These are phyloP conservation scores for Phaeosphaeriaceae sp. DNA, from an alignment of 2,329 filamentous ascomycete species.

Conservation along the genomic window DNA sequence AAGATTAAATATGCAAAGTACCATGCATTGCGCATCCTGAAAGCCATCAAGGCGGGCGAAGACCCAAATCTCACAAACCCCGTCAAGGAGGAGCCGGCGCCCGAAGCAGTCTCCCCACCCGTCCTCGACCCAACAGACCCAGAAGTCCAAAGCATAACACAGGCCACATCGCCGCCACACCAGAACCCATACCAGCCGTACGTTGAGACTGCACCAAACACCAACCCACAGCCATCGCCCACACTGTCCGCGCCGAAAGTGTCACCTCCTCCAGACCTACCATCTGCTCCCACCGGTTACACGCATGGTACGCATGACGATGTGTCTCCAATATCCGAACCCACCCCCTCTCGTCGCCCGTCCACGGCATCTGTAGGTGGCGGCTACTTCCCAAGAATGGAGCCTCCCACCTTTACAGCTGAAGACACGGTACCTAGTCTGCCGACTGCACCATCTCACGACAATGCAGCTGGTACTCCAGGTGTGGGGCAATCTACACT, in stretches of 20 bases:
- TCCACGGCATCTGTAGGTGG: slow-evolving; percentile 58
- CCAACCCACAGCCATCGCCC: slow-evolving; percentile 56
- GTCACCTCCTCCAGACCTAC: slow-evolving; percentile 49
- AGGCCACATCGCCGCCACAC: slow-evolving; percentile 31
- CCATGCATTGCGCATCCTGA: slow-evolving; percentile 89
- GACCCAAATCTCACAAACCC: slow-evolving; percentile 95
- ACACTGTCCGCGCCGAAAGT: slow-evolving; percentile 52
- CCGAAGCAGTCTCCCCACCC: slow-evolving; percentile 44
- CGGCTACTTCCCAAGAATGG: slow-evolving; percentile 63
- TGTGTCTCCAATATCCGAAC: slow-evolving; percentile 61
- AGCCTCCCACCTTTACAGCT: slow-evolving; percentile 55
- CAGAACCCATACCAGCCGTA: slow-evolving; percentile 54
- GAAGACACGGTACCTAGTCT: slow-evolving; percentile 44
- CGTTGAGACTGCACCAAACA: slow-evolving; percentile 68
- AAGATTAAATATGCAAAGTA: slow-evolving; percentile 98
- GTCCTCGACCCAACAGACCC: slow-evolving; percentile 69
- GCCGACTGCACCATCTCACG: slow-evolving; percentile 45
- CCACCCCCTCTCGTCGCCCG: slow-evolving; percentile 51
- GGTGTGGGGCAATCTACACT: slow-evolving; percentile 26
- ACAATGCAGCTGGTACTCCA: slow-evolving; percentile 34
- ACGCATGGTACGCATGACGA: slow-evolving; percentile 52
- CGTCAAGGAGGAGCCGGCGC: slow-evolving; percentile 62
- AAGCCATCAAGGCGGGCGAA: slow-evolving; percentile 86
- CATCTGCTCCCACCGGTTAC: slow-evolving; percentile 40
- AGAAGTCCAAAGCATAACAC: slow-evolving; percentile 65